Percentiles rank a stretch among this genome's conserved stretches.
Evolutionary conservation across 768 basidiomycete species (phyloP).

Genomic region (Kwoniella dejecticola): DNA sequence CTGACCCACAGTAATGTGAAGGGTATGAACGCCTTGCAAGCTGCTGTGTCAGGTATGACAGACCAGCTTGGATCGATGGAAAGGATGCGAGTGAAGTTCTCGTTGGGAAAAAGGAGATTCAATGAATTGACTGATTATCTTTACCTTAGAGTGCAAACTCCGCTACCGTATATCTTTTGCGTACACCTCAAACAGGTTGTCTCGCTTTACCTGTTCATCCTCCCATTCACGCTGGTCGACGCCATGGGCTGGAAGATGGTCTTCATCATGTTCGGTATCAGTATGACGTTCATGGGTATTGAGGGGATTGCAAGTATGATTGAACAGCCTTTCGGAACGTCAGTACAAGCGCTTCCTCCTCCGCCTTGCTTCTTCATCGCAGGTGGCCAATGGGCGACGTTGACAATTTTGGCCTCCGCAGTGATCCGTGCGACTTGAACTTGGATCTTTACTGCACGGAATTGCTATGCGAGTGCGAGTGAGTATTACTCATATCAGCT

Average conservation of each 20-base stretch:
- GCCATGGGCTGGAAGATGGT: constrained; percentile 79
- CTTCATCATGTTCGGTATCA: constrained; percentile 71
- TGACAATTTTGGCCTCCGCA: constrained; percentile 5
- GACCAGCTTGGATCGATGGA: no score
- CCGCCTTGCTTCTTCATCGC: no score
- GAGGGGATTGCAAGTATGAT: constrained; percentile 95
- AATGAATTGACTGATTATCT: constrained; percentile 6
- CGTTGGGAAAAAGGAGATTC: not conserved
- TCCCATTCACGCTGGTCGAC: constrained; percentile 81
- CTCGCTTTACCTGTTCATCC: constrained; percentile 84
- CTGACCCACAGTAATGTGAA: no score
- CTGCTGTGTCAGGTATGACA: constrained; percentile 63
- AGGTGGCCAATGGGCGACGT: no score
- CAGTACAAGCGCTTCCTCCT: constrained; percentile 60
- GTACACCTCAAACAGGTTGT: constrained; percentile 95
- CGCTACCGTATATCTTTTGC: constrained; percentile 57
- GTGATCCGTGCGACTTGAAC: constrained; percentile 51
- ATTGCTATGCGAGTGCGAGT: constrained; percentile 81
- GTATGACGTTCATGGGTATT: constrained; percentile 56
- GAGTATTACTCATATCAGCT: constrained; percentile 21
- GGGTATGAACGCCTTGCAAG: no score
- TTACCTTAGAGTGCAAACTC: constrained; percentile 24
- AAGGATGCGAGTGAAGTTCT: no score
- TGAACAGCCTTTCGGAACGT: constrained; percentile 88
- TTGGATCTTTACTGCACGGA: constrained; percentile 80